Conservation (phyloP, 495 filamentous ascomycete genomes). For the Lasiosphaeria miniovina region DNA sequence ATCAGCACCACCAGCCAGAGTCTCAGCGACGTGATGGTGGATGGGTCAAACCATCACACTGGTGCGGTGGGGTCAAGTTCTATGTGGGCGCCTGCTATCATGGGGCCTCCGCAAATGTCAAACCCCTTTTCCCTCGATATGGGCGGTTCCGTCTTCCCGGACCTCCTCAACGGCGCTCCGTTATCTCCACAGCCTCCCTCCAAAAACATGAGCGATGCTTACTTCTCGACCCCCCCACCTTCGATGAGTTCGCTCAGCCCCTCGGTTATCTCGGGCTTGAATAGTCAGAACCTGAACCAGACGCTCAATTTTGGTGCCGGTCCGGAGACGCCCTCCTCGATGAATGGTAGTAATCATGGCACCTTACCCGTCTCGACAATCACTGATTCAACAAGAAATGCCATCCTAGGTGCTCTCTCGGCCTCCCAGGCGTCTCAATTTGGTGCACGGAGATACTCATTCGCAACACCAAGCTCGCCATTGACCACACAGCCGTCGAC, state of each 20-base stretch:
- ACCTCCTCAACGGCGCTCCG: constrained; percentile 57
- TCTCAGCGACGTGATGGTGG: constrained; percentile 89
- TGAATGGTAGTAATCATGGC: constrained; percentile 59
- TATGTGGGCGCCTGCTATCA: constrained; percentile 67
- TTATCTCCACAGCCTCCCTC: constrained; percentile 60
- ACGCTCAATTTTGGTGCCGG: constrained; percentile 58
- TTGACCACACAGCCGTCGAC: constrained; percentile 55
- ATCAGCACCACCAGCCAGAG: constrained; percentile 91
- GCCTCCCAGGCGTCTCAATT: constrained; percentile 68
- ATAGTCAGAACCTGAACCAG: constrained; percentile 54
- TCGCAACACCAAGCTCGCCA: constrained; percentile 63
- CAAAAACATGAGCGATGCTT: constrained; percentile 50
- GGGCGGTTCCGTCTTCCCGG: constrained; percentile 53
- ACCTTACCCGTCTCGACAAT: constrained; percentile 64
- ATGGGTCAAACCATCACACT: constrained; percentile 65
- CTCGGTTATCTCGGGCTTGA: constrained; percentile 48
- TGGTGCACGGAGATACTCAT: constrained; percentile 74
- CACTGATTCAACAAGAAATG: constrained; percentile 88
- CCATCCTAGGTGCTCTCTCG: constrained; percentile 72
- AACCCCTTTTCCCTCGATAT: constrained; percentile 62
- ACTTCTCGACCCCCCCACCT: constrained; percentile 61
- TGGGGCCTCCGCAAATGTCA: constrained; percentile 57
- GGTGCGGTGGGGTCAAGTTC: constrained; percentile 45
- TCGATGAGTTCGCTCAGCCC: constrained; percentile 64
- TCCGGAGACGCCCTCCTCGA: constrained; percentile 67